Percentiles rank a stretch among this genome's conserved stretches.
phyloP scores from a whole-genome alignment of 768 basidiomycete species.

The Piloderma croceum region DNA sequence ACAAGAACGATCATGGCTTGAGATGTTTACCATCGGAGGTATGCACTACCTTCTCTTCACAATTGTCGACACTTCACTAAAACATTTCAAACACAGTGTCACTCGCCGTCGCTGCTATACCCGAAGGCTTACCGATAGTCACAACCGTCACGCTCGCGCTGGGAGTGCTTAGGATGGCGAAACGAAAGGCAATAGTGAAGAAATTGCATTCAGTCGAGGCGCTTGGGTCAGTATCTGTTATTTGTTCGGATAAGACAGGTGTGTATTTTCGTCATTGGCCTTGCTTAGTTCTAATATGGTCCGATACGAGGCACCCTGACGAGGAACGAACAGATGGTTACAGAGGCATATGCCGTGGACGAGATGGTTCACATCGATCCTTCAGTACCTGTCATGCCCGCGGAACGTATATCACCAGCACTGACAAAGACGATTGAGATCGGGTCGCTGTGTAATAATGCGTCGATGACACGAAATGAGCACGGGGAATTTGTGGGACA shows the following conservation, averaged over 20 bases:
- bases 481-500: conserved; percentile 67
- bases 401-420: no score
- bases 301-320: conserved; percentile 83
- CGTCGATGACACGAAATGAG: conserved; percentile 56
- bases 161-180: conserved; percentile 90
- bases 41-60: conserved; percentile 19
- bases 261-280: conserved; percentile 11
- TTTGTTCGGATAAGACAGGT: conserved; percentile 97
- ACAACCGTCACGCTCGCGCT: conserved; percentile 96
- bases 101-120: conserved; percentile 96
- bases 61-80: background rate
- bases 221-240: conserved; percentile 91
- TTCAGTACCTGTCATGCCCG: conserved; percentile 31
- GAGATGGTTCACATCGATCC: conserved; percentile 68
- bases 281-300: no score
- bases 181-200: conserved; percentile 94
- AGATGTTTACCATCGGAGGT: conserved; percentile 99
- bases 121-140: conserved; percentile 93
- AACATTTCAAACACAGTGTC: conserved; percentile 61
- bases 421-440: conserved; percentile 72
- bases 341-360: conserved; percentile 82
- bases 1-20: conserved; percentile 85
- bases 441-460: conserved; percentile 89
- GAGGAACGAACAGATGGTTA: conserved; percentile 94
- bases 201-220: conserved; percentile 94